These are phyloP conservation scores for Hymenoscyphus fructigenus DNA, from an alignment of 2,329 filamentous ascomycete genomes.

Conservation along the genomic window DNA sequence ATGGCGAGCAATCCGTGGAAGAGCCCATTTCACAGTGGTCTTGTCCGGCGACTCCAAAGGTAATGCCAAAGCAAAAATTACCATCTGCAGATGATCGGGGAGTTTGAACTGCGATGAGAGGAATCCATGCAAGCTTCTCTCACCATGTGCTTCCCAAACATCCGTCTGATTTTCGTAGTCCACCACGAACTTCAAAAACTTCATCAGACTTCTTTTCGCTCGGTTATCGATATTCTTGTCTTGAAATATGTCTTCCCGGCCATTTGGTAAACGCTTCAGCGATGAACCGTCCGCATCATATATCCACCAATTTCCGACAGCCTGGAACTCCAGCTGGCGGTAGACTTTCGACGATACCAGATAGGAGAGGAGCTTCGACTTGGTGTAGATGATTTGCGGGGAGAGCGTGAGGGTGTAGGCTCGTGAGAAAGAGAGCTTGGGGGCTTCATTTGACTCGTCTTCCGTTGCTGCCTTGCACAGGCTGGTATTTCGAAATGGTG, in stretches of 20 bases:
- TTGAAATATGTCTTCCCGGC: constrained; percentile 87
- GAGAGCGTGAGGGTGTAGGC: constrained; percentile 81
- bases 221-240: constrained; percentile 73
- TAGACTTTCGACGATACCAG: constrained; percentile 90
- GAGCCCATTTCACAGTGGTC: constrained; percentile 61
- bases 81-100: constrained; percentile 64
- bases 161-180: constrained; percentile 64
- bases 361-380: constrained; percentile 72
- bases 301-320: constrained; percentile 91
- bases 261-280: constrained; percentile 77
- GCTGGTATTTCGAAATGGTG: constrained; percentile 32
- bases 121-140: constrained; percentile 57
- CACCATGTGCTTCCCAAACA: constrained; percentile 58
- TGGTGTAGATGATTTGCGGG: constrained; percentile 82
- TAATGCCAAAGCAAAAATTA: constrained; percentile 70
- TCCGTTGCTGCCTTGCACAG: constrained; percentile 28
- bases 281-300: constrained; percentile 41
- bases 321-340: constrained; percentile 87
- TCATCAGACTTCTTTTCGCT: constrained; percentile 86
- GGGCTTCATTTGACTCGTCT: constrained; percentile 35
- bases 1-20: constrained; percentile 75
- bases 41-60: constrained; percentile 56
- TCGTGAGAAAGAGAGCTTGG: constrained; percentile 60
- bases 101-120: constrained; percentile 63
- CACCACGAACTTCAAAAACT: constrained; percentile 85